phyloP scores from a whole-genome alignment of 129 eudicot species.

The Flaveria ramosissima region DNA sequence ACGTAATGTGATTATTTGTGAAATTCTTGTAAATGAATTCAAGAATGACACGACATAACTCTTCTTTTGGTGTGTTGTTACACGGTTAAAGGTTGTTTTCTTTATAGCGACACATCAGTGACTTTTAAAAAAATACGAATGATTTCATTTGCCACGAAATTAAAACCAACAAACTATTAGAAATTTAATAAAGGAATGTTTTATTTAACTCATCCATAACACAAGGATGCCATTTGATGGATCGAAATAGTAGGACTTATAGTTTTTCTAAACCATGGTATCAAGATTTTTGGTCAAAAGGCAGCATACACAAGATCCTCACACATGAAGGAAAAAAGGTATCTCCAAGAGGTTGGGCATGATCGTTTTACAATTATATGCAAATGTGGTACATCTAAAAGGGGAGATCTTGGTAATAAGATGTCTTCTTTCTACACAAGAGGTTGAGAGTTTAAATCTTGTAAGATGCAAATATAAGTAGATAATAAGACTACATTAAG shows the following conservation, averaged over 20 bases:
- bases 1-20: constrained; percentile 24
- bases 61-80: constrained; percentile 22
- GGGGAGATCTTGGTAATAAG: too few species aligned
- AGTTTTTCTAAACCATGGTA: background rate
- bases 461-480: too few species aligned
- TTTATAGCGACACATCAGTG: background rate
- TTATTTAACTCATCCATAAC: background rate
- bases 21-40: constrained; percentile 37
- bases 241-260: background rate
- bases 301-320: background rate
- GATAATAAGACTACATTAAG: too few species aligned
- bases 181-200: background rate
- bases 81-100: constrained; percentile 2
- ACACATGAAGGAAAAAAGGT: background rate
- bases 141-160: background rate
- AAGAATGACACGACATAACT: constrained; percentile 19
- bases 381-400: background rate
- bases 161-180: background rate
- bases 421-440: too few species aligned
- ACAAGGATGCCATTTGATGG: background rate
- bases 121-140: background rate
- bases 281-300: too few species aligned
- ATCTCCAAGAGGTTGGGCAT: background rate
- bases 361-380: background rate
- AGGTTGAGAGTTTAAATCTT: too few species aligned